Evolutionary conservation across 176 grass and related monocot genomes (phyloP), one percentile per base, ranked within the genome.

Genomic region (Neostapfia colusana): DNA sequence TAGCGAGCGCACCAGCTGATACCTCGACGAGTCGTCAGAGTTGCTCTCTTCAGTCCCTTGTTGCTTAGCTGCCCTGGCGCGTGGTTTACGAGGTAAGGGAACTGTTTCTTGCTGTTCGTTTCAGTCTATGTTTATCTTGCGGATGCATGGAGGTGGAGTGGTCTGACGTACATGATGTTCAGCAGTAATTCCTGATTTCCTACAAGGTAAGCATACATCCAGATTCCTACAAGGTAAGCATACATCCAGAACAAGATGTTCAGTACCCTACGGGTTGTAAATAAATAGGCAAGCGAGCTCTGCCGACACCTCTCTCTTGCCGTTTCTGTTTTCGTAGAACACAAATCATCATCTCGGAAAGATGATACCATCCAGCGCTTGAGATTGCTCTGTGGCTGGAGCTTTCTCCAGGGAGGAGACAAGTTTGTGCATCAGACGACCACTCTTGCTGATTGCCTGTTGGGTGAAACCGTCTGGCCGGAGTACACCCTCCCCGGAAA

Each of bases 181-280:
- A n/a, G n/a, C 15, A 49, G 53, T 10, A 24, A 50, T 37, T 16
- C 20, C 50, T 53, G 18, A n/a, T n/a, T 53, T 50, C 65, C 5
- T 23, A 8, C 75, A 16, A 71, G 79, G 67, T 34, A 49, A 70
- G 54, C 66, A 49, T 71, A 21, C n/a, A n/a, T n/a, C n/a, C n/a
- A n/a, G n/a, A n/a, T n/a, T n/a, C n/a, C n/a, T n/a, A n/a, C n/a
- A n/a, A n/a, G n/a, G n/a, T 4, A 48, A 70, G 53, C 65, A 48
- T 70, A 27, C 8, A 10, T 61, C 20, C 66, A 46, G 39, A 45
- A 4, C 17, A 21, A 70, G 35, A 17, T 25, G 6, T 39, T 38
- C 36, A 11, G 27, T 31, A 7, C 61, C 3, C 21, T 10, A 42
- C 10, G n/a, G 21, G 40, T 4, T 23, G 5, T 21, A 68, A 10